Evolutionary conservation across 78 protist species (phyloP).

Genomic region (Dictyostelium intermedium): DNA sequence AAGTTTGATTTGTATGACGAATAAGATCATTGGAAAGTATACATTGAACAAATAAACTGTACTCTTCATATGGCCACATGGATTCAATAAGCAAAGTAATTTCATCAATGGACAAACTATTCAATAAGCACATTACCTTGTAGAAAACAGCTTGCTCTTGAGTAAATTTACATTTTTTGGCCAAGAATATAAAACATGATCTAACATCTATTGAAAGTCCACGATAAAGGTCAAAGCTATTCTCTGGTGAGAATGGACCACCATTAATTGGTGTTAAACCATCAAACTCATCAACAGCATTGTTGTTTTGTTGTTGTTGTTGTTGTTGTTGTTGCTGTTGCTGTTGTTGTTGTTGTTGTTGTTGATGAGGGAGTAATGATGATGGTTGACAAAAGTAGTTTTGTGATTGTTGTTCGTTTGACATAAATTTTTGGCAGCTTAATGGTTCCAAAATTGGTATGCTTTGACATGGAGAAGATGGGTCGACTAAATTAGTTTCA

Average conservation of each 20-base stretch:
- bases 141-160: background rate
- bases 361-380: background rate
- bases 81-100: background rate
- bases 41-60: too few relatives aligned
- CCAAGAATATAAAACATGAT: background rate
- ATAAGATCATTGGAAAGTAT: too few relatives aligned
- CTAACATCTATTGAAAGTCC: background rate
- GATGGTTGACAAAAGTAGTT: too few relatives aligned
- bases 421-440: background rate
- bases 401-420: background rate
- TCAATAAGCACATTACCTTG: background rate
- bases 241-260: background rate
- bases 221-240: background rate
- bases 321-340: too few relatives aligned
- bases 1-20: too few relatives aligned
- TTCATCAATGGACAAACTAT: background rate
- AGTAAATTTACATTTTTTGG: background rate
- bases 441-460: background rate
- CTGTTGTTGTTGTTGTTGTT: background rate
- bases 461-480: background rate
- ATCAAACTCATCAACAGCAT: background rate
- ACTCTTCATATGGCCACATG: too few relatives aligned
- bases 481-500: background rate
- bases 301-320: too few relatives aligned
- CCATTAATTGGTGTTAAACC: background rate